A percentile compares a stretch with the other conserved stretches of the same genome.
phyloP scores from a whole-genome alignment of 2,329 filamentous ascomycete genomes.

The Blastomyces parvus region DNA sequence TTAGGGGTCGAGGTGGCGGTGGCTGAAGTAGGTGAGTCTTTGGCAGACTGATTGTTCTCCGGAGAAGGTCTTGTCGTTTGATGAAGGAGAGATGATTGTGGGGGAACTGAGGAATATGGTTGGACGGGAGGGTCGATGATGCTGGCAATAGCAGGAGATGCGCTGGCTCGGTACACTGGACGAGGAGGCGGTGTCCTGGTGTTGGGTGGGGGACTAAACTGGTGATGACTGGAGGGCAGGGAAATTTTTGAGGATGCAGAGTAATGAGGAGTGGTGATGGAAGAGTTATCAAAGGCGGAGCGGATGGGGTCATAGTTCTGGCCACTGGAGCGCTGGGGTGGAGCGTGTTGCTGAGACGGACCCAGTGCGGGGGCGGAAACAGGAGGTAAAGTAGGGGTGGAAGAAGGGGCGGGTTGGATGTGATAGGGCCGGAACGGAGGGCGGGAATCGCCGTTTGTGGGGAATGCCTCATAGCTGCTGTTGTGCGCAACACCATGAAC shows the following conservation, averaged over 20 bases:
- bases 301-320: constrained; percentile 87
- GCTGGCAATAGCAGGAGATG: constrained; percentile 84
- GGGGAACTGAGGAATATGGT: constrained; percentile 26
- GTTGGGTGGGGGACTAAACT: constrained; percentile 39
- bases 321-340: constrained; percentile 53
- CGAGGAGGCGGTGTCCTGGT: constrained; percentile 43
- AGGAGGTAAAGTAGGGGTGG: constrained; percentile 32
- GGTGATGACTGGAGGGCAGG: constrained; percentile 35
- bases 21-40: constrained; percentile 18
- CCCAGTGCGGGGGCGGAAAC: constrained; percentile 37
- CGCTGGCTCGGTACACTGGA: constrained; percentile 59
- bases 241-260: constrained; percentile 23
- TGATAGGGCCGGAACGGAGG: constrained; percentile 52
- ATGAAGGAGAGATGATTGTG: constrained; percentile 18
- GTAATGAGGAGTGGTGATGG: constrained; percentile 30
- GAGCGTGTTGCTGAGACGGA: constrained; percentile 35
- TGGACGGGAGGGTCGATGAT: constrained; percentile 62
- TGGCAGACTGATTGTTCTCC: constrained; percentile 9
- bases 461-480: constrained; percentile 35
- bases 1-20: background rate
- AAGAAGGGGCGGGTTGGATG: constrained; percentile 38
- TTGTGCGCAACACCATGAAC: constrained; percentile 21
- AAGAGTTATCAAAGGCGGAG: constrained; percentile 48
- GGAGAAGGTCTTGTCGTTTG: constrained; percentile 9
- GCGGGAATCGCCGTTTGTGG: constrained; percentile 37